Evolutionary conservation across 2,329 filamentous ascomycete genomes (phyloP).

Genomic region (Aspergillus candidus): DNA sequence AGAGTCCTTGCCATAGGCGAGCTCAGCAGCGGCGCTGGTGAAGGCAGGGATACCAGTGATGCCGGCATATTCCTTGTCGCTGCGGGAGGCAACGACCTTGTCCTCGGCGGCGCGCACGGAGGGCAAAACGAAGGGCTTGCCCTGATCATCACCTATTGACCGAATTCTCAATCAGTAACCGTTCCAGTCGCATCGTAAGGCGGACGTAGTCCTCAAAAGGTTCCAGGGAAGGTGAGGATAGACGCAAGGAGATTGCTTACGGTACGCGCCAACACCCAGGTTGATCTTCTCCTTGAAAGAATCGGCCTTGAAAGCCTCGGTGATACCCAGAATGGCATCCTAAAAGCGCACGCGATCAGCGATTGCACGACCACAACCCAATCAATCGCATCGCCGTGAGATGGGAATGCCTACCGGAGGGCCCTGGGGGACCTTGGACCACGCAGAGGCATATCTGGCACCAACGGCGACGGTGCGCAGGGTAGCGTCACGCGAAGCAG

Average conservation of each 20-base stretch:
- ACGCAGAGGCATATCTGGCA: slow-evolving; percentile 67
- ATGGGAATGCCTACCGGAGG: slow-evolving; percentile 66
- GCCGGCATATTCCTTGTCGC: slow-evolving; percentile 97
- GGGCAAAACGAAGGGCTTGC: slow-evolving; percentile 95
- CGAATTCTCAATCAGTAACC: slow-evolving; percentile 1
- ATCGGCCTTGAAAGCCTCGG: slow-evolving; percentile 98
- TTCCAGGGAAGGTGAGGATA: background rate
- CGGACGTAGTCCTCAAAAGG: background rate
- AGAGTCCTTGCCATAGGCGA: slow-evolving; percentile 83
- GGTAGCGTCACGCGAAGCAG: slow-evolving; percentile 35
- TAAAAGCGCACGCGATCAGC: slow-evolving; percentile 13
- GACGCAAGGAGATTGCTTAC: slow-evolving; percentile 37
- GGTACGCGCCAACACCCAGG: slow-evolving; percentile 95
- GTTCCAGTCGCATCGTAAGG: background rate
- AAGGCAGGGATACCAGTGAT: slow-evolving; percentile 95
- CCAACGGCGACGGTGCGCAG: slow-evolving; percentile 37
- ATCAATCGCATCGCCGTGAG: slow-evolving; percentile 3
- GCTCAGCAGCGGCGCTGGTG: slow-evolving; percentile 81
- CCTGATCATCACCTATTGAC: slow-evolving; percentile 68
- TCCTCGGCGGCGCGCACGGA: slow-evolving; percentile 86
- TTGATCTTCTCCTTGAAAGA: slow-evolving; percentile 94
- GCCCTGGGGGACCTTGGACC: slow-evolving; percentile 86
- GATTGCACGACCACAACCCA: slow-evolving; percentile 21
- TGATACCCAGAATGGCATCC: slow-evolving; percentile 57
- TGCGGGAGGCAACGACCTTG: slow-evolving; percentile 67